phyloP scores from a whole-genome alignment of 495 filamentous ascomycete species.

The Podospora pseudoanserina region DNA sequence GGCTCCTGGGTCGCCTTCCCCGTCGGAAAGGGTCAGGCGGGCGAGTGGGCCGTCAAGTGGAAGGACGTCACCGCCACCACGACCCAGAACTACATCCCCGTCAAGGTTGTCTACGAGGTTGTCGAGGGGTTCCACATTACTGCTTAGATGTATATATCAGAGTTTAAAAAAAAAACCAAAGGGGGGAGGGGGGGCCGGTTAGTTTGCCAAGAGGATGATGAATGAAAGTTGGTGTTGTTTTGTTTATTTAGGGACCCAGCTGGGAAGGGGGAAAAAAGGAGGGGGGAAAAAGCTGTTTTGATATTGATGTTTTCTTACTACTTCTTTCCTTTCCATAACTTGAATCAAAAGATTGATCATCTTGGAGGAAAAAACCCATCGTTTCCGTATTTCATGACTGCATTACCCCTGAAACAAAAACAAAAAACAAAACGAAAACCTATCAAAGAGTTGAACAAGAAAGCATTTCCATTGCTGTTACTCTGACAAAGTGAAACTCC shows the following conservation, averaged over 20 bases:
- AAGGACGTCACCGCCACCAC: constrained; percentile 36
- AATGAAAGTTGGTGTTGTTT: neutral
- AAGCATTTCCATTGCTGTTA: constrained; percentile 28
- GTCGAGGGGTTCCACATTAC: constrained; percentile 1
- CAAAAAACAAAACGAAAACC: constrained; percentile 10
- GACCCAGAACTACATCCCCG: constrained; percentile 35
- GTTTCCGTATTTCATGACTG: neutral
- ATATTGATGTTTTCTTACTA: neutral
- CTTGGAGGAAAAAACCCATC: neutral
- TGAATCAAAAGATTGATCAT: neutral
- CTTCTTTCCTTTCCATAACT: neutral
- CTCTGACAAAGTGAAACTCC: constrained; percentile 36
- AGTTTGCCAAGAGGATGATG: neutral
- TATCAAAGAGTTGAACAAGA: constrained; percentile 6
- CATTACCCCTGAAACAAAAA: constrained; percentile 1
- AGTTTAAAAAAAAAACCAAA: neutral
- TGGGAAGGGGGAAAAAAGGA: neutral
- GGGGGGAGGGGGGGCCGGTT: neutral
- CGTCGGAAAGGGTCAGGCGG: neutral
- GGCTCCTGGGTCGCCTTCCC: constrained; percentile 40
- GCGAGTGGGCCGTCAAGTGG: constrained; percentile 39
- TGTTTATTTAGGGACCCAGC: neutral
- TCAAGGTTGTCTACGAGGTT: constrained; percentile 34
- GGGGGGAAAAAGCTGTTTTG: constrained; percentile 6
- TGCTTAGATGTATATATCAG: too few species aligned